A percentile compares a stretch with the other conserved stretches of the same genome.
Conservation (phyloP, 2,329 filamentous ascomycete genomes). For the Alternaria gansuensis region DNA sequence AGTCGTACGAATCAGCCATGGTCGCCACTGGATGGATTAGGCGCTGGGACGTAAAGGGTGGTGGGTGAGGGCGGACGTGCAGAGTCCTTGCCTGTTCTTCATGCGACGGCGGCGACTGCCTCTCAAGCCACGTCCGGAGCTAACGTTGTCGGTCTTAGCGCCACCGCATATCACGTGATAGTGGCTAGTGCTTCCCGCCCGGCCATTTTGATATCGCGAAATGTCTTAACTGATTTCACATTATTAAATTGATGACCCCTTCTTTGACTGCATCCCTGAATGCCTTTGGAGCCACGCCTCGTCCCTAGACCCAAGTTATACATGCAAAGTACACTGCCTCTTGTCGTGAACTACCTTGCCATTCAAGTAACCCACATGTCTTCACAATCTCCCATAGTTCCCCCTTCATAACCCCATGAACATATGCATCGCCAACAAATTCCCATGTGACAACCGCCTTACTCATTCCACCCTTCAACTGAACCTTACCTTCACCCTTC, state of each 20-base stretch:
- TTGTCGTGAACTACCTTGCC: not conserved
- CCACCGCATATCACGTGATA: not conserved
- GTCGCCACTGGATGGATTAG: slow-evolving; percentile 25
- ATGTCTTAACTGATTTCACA: not conserved
- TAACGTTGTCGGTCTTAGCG: slow-evolving; percentile 13
- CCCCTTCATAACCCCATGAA: not conserved
- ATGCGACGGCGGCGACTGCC: slow-evolving; percentile 38
- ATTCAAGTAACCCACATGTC: not conserved
- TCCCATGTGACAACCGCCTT: not conserved
- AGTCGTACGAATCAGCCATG: slow-evolving; percentile 58
- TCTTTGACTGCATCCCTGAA: not conserved
- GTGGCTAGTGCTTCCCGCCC: not conserved
- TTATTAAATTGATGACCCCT: not conserved
- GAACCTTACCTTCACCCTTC: not conserved
- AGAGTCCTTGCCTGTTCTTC: slow-evolving; percentile 30
- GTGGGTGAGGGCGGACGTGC: slow-evolving; percentile 25
- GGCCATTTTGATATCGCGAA: not conserved
- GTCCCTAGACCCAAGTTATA: too few relatives aligned
- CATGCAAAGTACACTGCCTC: too few relatives aligned
- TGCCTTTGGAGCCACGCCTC: too few relatives aligned
- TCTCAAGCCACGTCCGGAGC: slow-evolving; percentile 31
- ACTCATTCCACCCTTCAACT: too few relatives aligned
- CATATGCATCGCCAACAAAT: not conserved
- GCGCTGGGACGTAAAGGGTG: slow-evolving; percentile 10
- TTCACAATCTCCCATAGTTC: not conserved